Evolutionary conservation across 139 green algal genomes (phyloP).

Genomic region (Chlamydomonas incerta): DNA sequence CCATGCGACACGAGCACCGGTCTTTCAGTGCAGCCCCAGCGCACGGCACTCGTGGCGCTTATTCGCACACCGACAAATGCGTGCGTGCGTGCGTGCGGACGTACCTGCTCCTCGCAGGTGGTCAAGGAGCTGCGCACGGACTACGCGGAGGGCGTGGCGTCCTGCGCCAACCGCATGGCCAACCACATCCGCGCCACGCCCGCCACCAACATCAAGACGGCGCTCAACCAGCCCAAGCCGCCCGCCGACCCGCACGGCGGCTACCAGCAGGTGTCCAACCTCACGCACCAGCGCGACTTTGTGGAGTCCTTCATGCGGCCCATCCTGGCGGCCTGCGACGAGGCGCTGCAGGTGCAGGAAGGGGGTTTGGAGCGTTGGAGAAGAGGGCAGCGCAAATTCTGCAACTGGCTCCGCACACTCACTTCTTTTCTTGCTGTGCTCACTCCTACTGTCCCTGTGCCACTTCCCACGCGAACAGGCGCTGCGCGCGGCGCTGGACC

Average conservation of each 20-base stretch:
- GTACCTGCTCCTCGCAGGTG: constrained; percentile 47
- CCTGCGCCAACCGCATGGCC: constrained; percentile 57
- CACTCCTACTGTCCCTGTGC: too few relatives aligned
- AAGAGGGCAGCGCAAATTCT: too few relatives aligned
- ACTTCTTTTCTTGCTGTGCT: too few relatives aligned
- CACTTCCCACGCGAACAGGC: too few relatives aligned
- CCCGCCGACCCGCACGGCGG: not conserved
- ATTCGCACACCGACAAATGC: too few relatives aligned
- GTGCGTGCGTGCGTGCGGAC: too few relatives aligned
- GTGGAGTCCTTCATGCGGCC: constrained; percentile 37
- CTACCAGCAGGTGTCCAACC: constrained; percentile 27
- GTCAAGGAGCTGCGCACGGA: constrained; percentile 73
- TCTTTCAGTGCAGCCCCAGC: too few relatives aligned
- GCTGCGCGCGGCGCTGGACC: constrained; percentile 56
- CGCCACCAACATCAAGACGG: constrained; percentile 48
- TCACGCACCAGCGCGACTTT: constrained; percentile 36
- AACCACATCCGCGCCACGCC: constrained; percentile 36
- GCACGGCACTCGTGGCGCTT: too few relatives aligned
- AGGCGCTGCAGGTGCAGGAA: constrained; percentile 21
- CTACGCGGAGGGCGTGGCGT: constrained; percentile 58
- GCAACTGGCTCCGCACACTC: too few relatives aligned
- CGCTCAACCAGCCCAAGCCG: constrained; percentile 40
- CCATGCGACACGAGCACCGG: too few relatives aligned
- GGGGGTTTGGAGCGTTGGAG: not conserved
- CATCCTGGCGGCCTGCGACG: constrained; percentile 46